These are phyloP conservation scores for Pistacia vera DNA, from an alignment of 345 rosid species.

Conservation along the genomic window DNA sequence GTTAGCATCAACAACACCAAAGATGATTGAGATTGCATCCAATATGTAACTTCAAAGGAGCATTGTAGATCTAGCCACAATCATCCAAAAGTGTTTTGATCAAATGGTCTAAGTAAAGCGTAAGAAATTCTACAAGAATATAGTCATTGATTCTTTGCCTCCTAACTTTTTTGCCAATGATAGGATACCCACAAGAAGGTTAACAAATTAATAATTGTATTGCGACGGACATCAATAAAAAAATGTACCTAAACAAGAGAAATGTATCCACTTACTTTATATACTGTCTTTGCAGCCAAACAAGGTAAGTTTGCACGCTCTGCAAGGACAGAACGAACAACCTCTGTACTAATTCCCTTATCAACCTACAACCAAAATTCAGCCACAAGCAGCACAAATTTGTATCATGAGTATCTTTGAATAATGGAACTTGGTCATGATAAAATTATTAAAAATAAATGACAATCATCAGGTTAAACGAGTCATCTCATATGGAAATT, in stretches of 20 bases:
- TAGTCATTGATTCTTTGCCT: neutral
- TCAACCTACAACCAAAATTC: slow-evolving; percentile 62
- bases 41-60: too few species aligned
- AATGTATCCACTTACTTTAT: slow-evolving; percentile 51
- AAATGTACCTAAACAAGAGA: slow-evolving; percentile 3
- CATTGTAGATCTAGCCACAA: too few species aligned
- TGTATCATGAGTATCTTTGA: neutral
- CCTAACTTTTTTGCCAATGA: neutral
- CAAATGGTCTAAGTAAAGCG: too few species aligned
- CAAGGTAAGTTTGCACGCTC: slow-evolving; percentile 82
- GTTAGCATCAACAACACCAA: neutral
- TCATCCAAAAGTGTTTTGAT: too few species aligned
- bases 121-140: too few species aligned
- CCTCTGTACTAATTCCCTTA: slow-evolving; percentile 77
- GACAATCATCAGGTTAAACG: neutral
- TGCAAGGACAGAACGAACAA: slow-evolving; percentile 82
- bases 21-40: too few species aligned
- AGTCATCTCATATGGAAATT: neutral
- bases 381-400: slow-evolving; percentile 6
- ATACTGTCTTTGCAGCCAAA: slow-evolving; percentile 83
- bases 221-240: neutral
- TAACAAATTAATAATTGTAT: too few species aligned
- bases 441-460: neutral
- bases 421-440: neutral
- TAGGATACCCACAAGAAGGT: neutral